phyloP scores from a whole-genome alignment of 1,284 basidiomycete genomes.

The Sphaerobolus stellatus region DNA sequence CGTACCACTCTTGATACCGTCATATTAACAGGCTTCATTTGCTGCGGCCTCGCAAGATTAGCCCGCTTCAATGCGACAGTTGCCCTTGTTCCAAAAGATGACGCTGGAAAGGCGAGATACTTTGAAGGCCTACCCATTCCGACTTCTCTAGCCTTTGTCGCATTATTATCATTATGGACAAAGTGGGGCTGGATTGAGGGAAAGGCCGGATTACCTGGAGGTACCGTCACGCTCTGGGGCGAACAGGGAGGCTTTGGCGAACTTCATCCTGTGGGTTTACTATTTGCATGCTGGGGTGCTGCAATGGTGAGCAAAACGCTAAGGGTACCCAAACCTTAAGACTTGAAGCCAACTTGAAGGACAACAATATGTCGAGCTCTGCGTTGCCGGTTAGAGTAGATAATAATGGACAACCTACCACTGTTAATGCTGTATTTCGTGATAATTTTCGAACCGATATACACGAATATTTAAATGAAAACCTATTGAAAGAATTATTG shows the following conservation, averaged over 20 bases:
- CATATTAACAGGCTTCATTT: constrained; percentile 87
- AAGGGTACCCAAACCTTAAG: constrained; percentile 71
- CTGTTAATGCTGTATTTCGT: too few relatives aligned
- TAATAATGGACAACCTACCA: too few relatives aligned
- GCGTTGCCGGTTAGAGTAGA: too few relatives aligned
- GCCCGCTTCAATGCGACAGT: constrained; percentile 99
- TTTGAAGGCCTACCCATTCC: constrained; percentile 99
- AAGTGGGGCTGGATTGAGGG: constrained; percentile 82
- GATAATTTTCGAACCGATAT: too few relatives aligned
- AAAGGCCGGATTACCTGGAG: constrained; percentile 72
- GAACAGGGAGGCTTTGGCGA: constrained; percentile 72
- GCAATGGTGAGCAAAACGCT: constrained; percentile 97
- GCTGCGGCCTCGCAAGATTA: constrained; percentile 92
- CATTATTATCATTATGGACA: constrained; percentile 79
- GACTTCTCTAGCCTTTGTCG: constrained; percentile 82
- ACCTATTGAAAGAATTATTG: too few relatives aligned
- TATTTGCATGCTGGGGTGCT: constrained; percentile 84
- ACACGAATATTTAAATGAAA: too few relatives aligned
- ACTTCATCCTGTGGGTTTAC: constrained; percentile 69
- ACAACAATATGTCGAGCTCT: too few relatives aligned
- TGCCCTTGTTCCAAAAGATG: constrained; percentile 89
- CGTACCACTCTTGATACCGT: constrained; percentile 88
- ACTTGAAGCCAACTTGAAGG: too few relatives aligned
- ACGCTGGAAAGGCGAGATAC: constrained; percentile 85
- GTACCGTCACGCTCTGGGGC: constrained; percentile 73